Evolutionary conservation across 2,329 filamentous ascomycete genomes (phyloP).

Genomic region (Lasiodiplodia sp.): DNA sequence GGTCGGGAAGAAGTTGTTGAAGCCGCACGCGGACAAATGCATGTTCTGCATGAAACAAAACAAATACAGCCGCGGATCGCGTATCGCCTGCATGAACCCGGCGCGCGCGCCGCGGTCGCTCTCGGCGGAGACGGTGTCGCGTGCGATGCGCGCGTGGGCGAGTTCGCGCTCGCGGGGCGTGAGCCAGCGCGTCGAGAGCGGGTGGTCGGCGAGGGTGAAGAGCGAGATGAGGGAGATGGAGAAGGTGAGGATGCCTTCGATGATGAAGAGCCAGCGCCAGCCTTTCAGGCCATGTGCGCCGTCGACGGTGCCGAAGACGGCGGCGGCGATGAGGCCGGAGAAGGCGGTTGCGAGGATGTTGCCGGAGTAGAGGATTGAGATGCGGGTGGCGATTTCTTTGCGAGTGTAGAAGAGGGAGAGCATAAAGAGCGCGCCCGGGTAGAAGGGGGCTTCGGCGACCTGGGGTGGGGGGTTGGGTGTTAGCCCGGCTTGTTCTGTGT

Average conservation of each 20-base stretch:
- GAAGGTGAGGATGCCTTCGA: slow-evolving; percentile 15
- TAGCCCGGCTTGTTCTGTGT: no score
- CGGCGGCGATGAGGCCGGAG: slow-evolving; percentile 50
- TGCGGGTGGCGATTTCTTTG: slow-evolving; percentile 48
- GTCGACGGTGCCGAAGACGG: slow-evolving; percentile 43
- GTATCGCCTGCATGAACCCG: background rate
- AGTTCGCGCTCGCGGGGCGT: slow-evolving; percentile 55
- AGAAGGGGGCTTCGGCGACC: slow-evolving; percentile 46
- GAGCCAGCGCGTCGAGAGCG: slow-evolving; percentile 54
- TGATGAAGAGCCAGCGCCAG: slow-evolving; percentile 24
- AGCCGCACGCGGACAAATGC: slow-evolving; percentile 30
- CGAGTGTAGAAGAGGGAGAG: slow-evolving; percentile 48
- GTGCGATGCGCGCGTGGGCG: slow-evolving; percentile 48
- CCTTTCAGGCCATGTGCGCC: slow-evolving; percentile 4
- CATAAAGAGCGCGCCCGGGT: slow-evolving; percentile 45
- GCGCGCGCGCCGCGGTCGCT: background rate
- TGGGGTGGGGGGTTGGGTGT: background rate
- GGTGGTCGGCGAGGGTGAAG: slow-evolving; percentile 43
- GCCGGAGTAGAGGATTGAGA: slow-evolving; percentile 49
- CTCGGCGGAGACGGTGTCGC: slow-evolving; percentile 60
- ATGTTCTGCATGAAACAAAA: slow-evolving; percentile 25
- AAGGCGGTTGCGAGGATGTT: slow-evolving; percentile 51
- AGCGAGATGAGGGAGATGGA: slow-evolving; percentile 37
- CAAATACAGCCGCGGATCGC: slow-evolving; percentile 5
- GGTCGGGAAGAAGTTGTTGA: slow-evolving; percentile 45